Percentiles rank a stretch among this genome's conserved stretches.
Evolutionary conservation across 352 stramenopile species (phyloP).

Genomic region (Phytophthora foliorum): DNA sequence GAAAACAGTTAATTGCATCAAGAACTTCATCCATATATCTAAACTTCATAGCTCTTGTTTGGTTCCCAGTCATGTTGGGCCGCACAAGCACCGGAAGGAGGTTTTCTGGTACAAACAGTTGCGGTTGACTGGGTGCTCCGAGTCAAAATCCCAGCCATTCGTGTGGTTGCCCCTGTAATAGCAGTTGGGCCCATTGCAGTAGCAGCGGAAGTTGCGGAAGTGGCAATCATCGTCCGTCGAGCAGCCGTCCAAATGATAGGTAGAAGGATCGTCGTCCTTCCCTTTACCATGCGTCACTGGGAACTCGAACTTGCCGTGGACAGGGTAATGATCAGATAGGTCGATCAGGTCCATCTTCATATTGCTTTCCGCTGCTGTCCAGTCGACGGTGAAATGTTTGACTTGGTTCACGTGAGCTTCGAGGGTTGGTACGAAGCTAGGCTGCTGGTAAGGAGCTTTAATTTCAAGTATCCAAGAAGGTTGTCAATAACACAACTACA

Average conservation of each 20-base stretch:
- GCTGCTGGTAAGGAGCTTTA: slow-evolving; percentile 79
- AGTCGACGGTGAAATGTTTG: slow-evolving; percentile 65
- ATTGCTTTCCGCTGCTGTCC: slow-evolving; percentile 64
- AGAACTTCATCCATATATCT: slow-evolving; percentile 4
- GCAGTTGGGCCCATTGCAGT: slow-evolving; percentile 72
- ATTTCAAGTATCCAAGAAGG: not conserved
- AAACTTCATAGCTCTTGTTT: slow-evolving; percentile 3
- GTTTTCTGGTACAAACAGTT: slow-evolving; percentile 84
- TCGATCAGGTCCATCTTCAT: slow-evolving; percentile 71
- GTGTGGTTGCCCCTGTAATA: slow-evolving; percentile 70
- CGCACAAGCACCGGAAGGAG: slow-evolving; percentile 68
- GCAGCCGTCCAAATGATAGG: slow-evolving; percentile 81
- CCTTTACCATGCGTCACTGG: slow-evolving; percentile 50
- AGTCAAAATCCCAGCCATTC: slow-evolving; percentile 61
- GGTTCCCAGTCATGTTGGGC: slow-evolving; percentile 56
- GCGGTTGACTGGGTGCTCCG: slow-evolving; percentile 74
- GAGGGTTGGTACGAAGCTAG: slow-evolving; percentile 56
- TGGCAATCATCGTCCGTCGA: slow-evolving; percentile 77
- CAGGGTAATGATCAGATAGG: slow-evolving; percentile 84
- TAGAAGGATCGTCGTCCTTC: slow-evolving; percentile 60
- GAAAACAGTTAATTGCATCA: slow-evolving; percentile 21
- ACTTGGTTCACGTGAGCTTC: slow-evolving; percentile 69
- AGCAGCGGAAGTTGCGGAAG: slow-evolving; percentile 77
- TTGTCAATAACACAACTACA: not conserved
- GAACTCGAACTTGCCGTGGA: slow-evolving; percentile 78